A percentile compares a stretch with the other conserved stretches of the same genome.
Evolutionary conservation across 257 asterid genomes (phyloP).

Genomic region (Plantago ovata): DNA sequence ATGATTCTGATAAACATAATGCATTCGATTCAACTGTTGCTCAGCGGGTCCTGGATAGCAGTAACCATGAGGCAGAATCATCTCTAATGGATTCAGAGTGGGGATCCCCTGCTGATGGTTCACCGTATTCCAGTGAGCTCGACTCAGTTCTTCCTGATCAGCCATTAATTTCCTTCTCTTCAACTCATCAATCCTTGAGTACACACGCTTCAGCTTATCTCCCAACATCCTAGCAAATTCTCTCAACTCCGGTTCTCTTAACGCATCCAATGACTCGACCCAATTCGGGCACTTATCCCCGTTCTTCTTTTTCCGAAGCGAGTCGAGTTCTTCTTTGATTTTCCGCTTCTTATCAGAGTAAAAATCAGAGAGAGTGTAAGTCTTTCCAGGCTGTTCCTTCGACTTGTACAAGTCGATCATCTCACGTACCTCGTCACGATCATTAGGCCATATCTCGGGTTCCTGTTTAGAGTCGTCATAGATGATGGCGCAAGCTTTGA

Average conservation of each 20-base stretch:
- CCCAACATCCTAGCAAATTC: not conserved
- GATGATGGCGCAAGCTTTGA: too few relatives aligned
- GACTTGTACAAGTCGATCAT: not conserved
- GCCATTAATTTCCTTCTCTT: not conserved
- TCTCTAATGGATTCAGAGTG: too few relatives aligned
- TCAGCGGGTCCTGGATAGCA: too few relatives aligned
- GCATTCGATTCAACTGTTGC: too few relatives aligned
- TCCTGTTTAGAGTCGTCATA: not conserved
- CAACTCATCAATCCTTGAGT: not conserved
- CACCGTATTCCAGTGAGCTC: too few relatives aligned
- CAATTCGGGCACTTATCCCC: not conserved
- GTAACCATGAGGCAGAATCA: too few relatives aligned
- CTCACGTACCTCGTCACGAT: not conserved
- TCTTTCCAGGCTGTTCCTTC: not conserved
- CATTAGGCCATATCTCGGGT: not conserved
- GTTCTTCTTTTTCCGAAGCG: not conserved
- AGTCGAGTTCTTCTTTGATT: not conserved
- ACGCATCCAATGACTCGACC: not conserved
- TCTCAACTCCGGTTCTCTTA: not conserved
- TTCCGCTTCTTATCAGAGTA: not conserved
- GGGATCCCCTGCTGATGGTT: too few relatives aligned
- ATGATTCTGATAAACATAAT: too few relatives aligned
- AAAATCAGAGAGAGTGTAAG: not conserved
- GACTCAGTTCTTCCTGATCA: too few relatives aligned
- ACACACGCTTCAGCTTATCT: not conserved